A percentile compares a stretch with the other conserved stretches of the same genome.
Evolutionary conservation across 106 monocot genomes (phyloP).

Genomic region (Allium cepa): DNA sequence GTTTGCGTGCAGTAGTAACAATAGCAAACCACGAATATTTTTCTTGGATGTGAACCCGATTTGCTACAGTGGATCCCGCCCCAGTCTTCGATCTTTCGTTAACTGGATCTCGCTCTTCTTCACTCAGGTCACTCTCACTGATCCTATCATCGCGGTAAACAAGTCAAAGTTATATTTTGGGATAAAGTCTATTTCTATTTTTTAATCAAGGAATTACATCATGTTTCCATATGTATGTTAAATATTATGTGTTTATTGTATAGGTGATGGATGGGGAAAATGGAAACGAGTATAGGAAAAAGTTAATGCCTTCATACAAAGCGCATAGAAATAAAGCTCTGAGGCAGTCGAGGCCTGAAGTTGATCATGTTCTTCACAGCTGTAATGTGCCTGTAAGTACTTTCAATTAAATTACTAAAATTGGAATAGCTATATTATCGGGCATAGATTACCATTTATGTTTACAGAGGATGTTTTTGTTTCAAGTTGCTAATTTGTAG

Average conservation of each 20-base stretch:
- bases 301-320: slow-evolving; percentile 85
- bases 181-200: too few relatives aligned
- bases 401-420: too few relatives aligned
- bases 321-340: slow-evolving; percentile 43
- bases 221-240: too few relatives aligned
- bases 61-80: slow-evolving; percentile 61
- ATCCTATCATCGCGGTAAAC: slow-evolving; percentile 81
- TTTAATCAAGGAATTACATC: too few relatives aligned
- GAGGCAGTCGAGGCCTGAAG: slow-evolving; percentile 11
- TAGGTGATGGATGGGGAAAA: slow-evolving; percentile 90
- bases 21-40: slow-evolving; percentile 32
- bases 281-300: slow-evolving; percentile 73
- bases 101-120: slow-evolving; percentile 82
- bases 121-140: slow-evolving; percentile 50
- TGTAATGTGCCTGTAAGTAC: slow-evolving; percentile 78
- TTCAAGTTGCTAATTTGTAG: too few relatives aligned
- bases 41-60: slow-evolving; percentile 87
- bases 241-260: not conserved
- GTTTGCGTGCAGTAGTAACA: not conserved
- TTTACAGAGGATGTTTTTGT: too few relatives aligned
- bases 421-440: too few relatives aligned
- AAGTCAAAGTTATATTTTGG: not conserved
- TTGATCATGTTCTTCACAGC: slow-evolving; percentile 45
- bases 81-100: slow-evolving; percentile 57
- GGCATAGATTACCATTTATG: too few relatives aligned